Percentiles rank a stretch among this genome's conserved stretches.
Evolutionary conservation across 2,329 filamentous ascomycete genomes (phyloP).

Genomic region (Mollisia scopiformis): DNA sequence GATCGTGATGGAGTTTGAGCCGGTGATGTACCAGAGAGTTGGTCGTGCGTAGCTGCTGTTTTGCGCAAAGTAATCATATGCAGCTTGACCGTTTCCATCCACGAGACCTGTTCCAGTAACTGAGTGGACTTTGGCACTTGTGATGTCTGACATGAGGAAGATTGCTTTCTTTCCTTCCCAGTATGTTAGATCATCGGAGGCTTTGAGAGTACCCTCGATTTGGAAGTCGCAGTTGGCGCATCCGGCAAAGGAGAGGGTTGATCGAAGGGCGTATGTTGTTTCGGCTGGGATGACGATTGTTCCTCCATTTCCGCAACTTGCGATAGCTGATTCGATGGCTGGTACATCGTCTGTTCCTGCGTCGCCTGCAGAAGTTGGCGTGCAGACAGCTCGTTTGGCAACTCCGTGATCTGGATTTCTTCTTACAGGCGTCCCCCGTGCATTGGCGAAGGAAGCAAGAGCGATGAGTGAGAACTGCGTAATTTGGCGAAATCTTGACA

Average conservation of each 20-base stretch:
- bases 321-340: conserved; percentile 45
- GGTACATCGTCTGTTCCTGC: conserved; percentile 45
- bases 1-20: conserved; percentile 42
- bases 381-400: conserved; percentile 27
- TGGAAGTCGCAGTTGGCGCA: conserved; percentile 49
- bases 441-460: background rate
- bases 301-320: conserved; percentile 43
- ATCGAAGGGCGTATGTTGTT: conserved; percentile 46
- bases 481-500: background rate
- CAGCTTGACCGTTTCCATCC: conserved; percentile 50
- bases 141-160: conserved; percentile 42
- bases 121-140: conserved; percentile 43
- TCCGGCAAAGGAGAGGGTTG: conserved; percentile 44
- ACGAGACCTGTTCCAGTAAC: conserved; percentile 45
- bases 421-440: background rate
- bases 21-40: conserved; percentile 45
- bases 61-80: conserved; percentile 44
- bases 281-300: conserved; percentile 46
- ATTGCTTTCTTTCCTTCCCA: conserved; percentile 46
- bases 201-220: conserved; percentile 47
- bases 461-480: background rate
- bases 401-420: background rate
- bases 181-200: conserved; percentile 42
- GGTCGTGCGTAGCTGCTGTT: conserved; percentile 44
- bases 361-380: conserved; percentile 21